These are phyloP conservation scores for Erodium trifolium DNA, from an alignment of 441 rosid genomes.

Conservation along the genomic window DNA sequence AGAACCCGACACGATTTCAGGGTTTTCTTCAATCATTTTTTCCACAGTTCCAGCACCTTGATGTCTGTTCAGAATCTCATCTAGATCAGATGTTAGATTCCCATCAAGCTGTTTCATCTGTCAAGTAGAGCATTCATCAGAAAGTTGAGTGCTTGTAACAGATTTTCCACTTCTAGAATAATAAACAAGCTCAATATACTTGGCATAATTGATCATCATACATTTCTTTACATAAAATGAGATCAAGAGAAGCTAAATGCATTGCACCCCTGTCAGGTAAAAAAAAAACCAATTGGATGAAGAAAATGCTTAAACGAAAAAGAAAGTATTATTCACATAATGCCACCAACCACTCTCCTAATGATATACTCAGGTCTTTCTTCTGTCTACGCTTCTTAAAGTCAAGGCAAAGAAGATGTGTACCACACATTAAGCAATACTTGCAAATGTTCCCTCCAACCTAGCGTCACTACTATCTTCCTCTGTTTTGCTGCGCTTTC, in stretches of 20 bases:
- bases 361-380: not conserved
- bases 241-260: not conserved
- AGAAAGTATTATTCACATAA: not conserved
- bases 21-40: constrained; percentile 23
- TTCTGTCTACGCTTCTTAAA: not conserved
- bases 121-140: constrained; percentile 6
- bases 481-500: no score
- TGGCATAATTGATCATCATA: not conserved
- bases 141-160: constrained; percentile 13
- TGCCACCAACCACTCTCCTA: not conserved
- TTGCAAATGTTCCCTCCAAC: no score
- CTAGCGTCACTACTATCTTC: no score
- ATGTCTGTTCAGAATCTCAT: constrained; percentile 42
- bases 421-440: no score
- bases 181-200: constrained; percentile 3
- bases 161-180: not conserved
- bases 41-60: constrained; percentile 19
- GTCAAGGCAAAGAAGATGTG: not conserved
- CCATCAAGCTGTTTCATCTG: constrained; percentile 61
- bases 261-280: not conserved
- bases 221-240: not conserved
- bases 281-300: not conserved
- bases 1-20: constrained; percentile 21
- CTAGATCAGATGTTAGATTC: constrained; percentile 51
- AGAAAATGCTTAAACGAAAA: not conserved